Base-by-base conservation (phyloP, 139 green algal species). In the Axilococcus clingmanii region DNA sequence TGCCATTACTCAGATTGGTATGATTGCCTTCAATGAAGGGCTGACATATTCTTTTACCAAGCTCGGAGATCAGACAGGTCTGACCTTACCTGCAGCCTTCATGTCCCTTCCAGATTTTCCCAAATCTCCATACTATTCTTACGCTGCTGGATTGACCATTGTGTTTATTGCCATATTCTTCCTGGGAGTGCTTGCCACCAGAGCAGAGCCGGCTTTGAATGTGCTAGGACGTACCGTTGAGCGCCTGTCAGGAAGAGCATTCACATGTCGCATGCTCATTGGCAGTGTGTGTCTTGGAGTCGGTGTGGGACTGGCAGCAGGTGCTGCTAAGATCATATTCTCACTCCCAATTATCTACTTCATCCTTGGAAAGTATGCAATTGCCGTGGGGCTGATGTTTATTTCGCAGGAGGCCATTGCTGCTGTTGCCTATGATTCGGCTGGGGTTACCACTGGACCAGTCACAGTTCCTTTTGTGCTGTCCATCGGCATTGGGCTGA, bases 11-110 rank as follows among this genome's bases (percentile, higher is more conserved):
- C 68, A 77, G 37, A 44, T 60, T 19, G 68, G 68, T 27, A 73
- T 77, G 62, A 75, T 77, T 28, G n/a, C 55, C 15, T 77, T 75
- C 59, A 77, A 77, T 55, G 57, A 67, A 22, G 70, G 68, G 16
- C 47, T 74, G 15, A 63, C 59, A 16, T 74, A 74, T 58, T 54
- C 58, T 19, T 74, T 74, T 53, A 70, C 66, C 3, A 24, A 57
- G 4, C 52, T 74, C 8, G 66, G 66, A 14, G 29, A 65, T 42
- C 59, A 70, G 28, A 65, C 66, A 7, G 66, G 66, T 37, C 41
- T 48, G 16, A 51, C 57, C 24, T 54, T 69, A 41, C 66, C 66
- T 6, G 66, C 54, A 9, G 48, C 55, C 15, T 75, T 65, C 36
- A 27, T 66, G 27, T 7, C 35, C 28, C 36, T 67, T 17, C 14